phyloP scores from a whole-genome alignment of 345 rosid genomes.

The Jatropha curcas region DNA sequence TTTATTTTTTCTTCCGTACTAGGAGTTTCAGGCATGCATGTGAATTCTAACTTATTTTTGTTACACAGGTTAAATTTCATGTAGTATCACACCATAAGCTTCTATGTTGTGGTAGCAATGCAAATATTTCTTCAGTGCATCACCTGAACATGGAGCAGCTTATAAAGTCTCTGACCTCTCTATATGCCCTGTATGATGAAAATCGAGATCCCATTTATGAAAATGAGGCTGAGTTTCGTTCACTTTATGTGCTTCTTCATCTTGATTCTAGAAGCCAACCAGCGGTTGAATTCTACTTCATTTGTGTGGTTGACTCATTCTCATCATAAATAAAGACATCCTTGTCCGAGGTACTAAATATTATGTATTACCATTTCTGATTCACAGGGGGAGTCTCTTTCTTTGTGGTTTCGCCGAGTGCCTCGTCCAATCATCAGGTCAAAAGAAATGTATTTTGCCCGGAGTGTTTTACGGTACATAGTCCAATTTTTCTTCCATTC shows the following conservation, averaged over 20 bases:
- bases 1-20: background rate
- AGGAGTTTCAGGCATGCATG: background rate
- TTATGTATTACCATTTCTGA: slow-evolving; percentile 19
- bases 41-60: background rate
- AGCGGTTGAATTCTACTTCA: slow-evolving; percentile 46
- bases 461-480: slow-evolving; percentile 62
- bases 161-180: slow-evolving; percentile 62
- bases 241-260: slow-evolving; percentile 80
- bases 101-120: slow-evolving; percentile 33
- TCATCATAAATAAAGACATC: slow-evolving; percentile 5
- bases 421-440: slow-evolving; percentile 57
- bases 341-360: slow-evolving; percentile 10
- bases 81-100: slow-evolving; percentile 78
- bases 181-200: slow-evolving; percentile 73
- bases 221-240: slow-evolving; percentile 76
- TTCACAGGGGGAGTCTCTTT: slow-evolving; percentile 85
- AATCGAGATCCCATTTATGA: slow-evolving; percentile 42
- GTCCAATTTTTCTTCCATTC: background rate
- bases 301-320: slow-evolving; percentile 11
- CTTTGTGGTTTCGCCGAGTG: slow-evolving; percentile 73
- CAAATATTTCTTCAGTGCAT: slow-evolving; percentile 55
- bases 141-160: slow-evolving; percentile 95
- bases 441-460: slow-evolving; percentile 73
- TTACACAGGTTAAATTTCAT: slow-evolving; percentile 72
- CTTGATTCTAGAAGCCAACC: slow-evolving; percentile 59